These are phyloP conservation scores for Deakozyma indianensis DNA, from an alignment of 805 yeast species.

Conservation along the genomic window DNA sequence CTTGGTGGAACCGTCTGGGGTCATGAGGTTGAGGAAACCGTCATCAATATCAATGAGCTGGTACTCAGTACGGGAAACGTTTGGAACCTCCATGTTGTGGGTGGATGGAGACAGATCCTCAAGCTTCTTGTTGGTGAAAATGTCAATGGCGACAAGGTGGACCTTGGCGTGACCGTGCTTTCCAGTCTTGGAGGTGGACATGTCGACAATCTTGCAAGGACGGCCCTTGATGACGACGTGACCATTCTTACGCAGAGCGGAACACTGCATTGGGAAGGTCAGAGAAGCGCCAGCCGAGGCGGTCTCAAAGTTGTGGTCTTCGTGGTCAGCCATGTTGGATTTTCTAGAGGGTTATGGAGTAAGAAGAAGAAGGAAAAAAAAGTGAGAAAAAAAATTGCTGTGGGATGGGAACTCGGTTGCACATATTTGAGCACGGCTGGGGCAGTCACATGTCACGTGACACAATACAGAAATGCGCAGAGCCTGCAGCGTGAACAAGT, in stretches of 20 bases:
- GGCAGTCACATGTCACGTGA: no score
- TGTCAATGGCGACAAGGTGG: conserved; percentile 97
- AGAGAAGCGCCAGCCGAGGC: conserved; percentile 98
- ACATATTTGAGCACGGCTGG: not conserved
- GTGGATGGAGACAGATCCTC: conserved; percentile 99
- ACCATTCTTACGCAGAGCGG: conserved; percentile 99
- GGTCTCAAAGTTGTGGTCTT: conserved; percentile 79
- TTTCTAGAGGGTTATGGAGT: not conserved
- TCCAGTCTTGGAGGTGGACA: conserved; percentile 99
- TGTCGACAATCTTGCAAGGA: conserved; percentile 99
- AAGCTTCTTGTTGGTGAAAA: conserved; percentile 97
- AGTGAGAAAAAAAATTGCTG: conserved; percentile 4
- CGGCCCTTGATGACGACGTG: conserved; percentile 97
- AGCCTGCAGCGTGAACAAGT: no score
- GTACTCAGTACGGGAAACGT: conserved; percentile 89
- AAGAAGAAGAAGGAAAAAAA: not conserved
- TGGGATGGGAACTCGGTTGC: not conserved
- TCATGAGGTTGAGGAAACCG: conserved; percentile 94
- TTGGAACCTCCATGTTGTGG: conserved; percentile 99
- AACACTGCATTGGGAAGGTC: conserved; percentile 99
- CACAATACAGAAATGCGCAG: no score
- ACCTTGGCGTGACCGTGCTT: conserved; percentile 99
- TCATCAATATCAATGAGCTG: conserved; percentile 96
- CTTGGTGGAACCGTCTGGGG: conserved; percentile 95
- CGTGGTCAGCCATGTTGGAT: conserved; percentile 23